Evolutionary conservation across 164 flowering plant genomes (phyloP), one percentile per base, ranked within the genome.

Genomic region (Hamamelis virginiana): DNA sequence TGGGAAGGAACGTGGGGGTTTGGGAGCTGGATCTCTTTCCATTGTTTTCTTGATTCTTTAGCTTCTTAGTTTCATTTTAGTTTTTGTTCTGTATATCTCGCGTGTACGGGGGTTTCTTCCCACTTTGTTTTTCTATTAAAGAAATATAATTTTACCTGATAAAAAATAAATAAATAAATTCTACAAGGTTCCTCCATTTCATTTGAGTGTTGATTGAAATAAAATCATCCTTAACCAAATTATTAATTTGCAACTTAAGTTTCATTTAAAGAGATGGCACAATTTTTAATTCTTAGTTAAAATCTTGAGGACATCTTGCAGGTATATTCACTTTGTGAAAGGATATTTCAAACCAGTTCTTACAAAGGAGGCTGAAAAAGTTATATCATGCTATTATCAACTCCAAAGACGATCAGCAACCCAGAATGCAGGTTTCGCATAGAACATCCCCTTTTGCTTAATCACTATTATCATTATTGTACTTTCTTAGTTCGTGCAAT

Each of bases 301-400:
- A 48, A 61, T 33, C 56, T 22, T 52, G 57, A 53, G 50, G 15
- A 57, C 19, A 22, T 28, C 11, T 47, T 79, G 58, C 81, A 93
- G 98, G 86, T 95, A 95, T 68, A 85, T 95, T 72, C 88, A 86
- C 51, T 92, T 72, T 74, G 96, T 92, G 13, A 95, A 91, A 74
- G 79, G 81, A 44, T 58, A 85, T 67, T 92, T 95, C 72, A 89
- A 78, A 79, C 97, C 97, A 6, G 81, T 84, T 51, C 89, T 95
- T 11, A 87, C 97, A 15, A 88, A 84, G 80, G 97, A 92, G 53
- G 99, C 99, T 73, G 97, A 95, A 80, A 81, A 79, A 64, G 83
- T 91, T 11, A 92, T 95, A 70, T 92, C 97, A 68, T 84, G 91
- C 77, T 95, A 95, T 80, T 95, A 95, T 79, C 99, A 91, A 76